Percentiles rank a stretch among this genome's conserved stretches.
phyloP scores from a whole-genome alignment of 2,329 filamentous ascomycete species.

The Cordyceps cateniannulata region DNA sequence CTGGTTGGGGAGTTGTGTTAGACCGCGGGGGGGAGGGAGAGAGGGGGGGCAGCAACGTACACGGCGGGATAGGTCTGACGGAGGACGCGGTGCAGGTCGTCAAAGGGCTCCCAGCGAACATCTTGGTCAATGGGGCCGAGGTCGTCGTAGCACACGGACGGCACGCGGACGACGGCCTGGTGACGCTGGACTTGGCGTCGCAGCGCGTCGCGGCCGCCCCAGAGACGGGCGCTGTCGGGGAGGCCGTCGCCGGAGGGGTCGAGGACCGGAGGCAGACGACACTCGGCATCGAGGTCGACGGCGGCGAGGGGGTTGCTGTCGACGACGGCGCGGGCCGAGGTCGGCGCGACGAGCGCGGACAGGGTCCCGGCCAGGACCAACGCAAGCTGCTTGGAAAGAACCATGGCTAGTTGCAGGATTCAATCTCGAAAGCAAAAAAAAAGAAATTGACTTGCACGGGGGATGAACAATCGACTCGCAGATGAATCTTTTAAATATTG shows the following conservation, averaged over 20 bases:
- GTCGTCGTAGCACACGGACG: slow-evolving; percentile 50
- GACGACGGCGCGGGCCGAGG: not conserved
- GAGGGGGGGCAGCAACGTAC: slow-evolving; percentile 27
- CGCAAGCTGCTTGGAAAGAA: slow-evolving; percentile 10
- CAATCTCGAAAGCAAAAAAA: not conserved
- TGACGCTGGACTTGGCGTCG: slow-evolving; percentile 40
- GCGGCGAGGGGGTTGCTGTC: not conserved
- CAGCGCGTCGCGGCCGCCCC: slow-evolving; percentile 27
- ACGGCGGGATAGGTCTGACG: slow-evolving; percentile 41
- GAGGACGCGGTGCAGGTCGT: slow-evolving; percentile 42
- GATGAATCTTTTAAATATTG: too few species aligned
- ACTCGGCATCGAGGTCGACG: slow-evolving; percentile 16
- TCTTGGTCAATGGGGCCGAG: slow-evolving; percentile 48
- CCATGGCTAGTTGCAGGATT: not conserved
- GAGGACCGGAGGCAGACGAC: slow-evolving; percentile 29
- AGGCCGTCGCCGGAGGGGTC: slow-evolving; percentile 26
- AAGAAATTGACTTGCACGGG: not conserved
- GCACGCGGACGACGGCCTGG: slow-evolving; percentile 48
- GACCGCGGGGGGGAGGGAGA: not conserved
- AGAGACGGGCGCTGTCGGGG: slow-evolving; percentile 25
- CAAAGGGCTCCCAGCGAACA: slow-evolving; percentile 47
- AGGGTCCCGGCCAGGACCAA: slow-evolving; percentile 8
- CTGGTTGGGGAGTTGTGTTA: slow-evolving; percentile 21
- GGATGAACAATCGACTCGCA: not conserved
- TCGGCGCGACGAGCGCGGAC: slow-evolving; percentile 1